Percentiles rank a stretch among this genome's conserved stretches.
phyloP scores from a whole-genome alignment of 2,329 filamentous ascomycete genomes.

The Fusarium beomiforme region DNA sequence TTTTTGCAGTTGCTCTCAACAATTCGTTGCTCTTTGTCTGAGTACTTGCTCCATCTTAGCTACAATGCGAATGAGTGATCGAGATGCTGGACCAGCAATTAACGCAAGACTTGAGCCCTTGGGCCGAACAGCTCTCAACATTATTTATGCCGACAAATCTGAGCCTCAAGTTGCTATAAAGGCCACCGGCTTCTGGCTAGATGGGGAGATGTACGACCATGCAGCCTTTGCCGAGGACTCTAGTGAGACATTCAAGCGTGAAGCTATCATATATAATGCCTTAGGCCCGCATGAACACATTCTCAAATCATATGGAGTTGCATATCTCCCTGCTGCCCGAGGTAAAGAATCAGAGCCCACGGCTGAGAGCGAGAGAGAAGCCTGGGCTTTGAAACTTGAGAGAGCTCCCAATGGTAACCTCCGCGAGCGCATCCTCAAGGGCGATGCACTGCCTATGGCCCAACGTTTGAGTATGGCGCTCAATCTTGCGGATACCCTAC shows the following conservation, averaged over 20 bases:
- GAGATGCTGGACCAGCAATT: not conserved
- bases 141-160: not conserved
- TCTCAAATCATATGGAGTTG: not conserved
- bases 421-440: not conserved
- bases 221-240: not conserved
- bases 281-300: not conserved
- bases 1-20: no score
- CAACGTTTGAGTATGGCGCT: fast-evolving
- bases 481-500: not conserved
- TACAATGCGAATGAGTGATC: not conserved
- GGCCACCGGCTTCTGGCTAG: not conserved
- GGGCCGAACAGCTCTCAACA: not conserved
- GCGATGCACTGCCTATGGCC: not conserved
- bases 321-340: fast-evolving
- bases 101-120: not conserved
- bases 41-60: no score
- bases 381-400: not conserved
- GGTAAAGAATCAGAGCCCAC: not conserved
- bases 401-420: not conserved
- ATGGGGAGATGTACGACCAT: not conserved
- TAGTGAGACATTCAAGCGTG: not conserved
- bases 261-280: not conserved
- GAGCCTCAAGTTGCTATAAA: not conserved
- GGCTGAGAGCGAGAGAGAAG: fast-evolving
- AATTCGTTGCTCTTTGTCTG: no score